These are phyloP conservation scores for Calonectria pseudoreteaudii DNA, from an alignment of 2,329 filamentous ascomycete species.

Conservation along the genomic window DNA sequence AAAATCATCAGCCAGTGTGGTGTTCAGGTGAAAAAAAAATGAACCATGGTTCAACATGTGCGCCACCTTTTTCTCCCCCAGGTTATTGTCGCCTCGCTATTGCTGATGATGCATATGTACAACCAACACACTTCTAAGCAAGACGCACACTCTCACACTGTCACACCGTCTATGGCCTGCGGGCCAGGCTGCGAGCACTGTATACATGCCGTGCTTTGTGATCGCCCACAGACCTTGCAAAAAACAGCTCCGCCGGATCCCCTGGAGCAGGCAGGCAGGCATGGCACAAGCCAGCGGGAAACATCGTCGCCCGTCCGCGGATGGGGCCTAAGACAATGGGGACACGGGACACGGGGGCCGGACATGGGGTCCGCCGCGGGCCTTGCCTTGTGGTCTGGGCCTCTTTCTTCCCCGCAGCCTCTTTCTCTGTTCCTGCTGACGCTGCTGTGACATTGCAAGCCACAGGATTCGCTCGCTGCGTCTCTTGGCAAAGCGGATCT, in stretches of 20 bases:
- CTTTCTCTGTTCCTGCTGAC: not conserved
- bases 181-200: not conserved
- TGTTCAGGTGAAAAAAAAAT: not conserved
- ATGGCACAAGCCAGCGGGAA: conserved; percentile 14
- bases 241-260: not conserved
- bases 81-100: not conserved
- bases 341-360: not conserved
- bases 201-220: not conserved
- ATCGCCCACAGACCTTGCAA: not conserved
- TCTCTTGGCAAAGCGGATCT: conserved; percentile 4
- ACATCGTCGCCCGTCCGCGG: not conserved
- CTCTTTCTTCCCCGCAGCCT: not conserved
- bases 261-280: not conserved
- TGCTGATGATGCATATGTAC: not conserved
- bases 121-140: not conserved
- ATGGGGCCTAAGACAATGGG: conserved; percentile 5
- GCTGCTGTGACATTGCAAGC: not conserved
- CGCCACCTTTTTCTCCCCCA: not conserved
- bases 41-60: not conserved
- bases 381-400: not conserved
- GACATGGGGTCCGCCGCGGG: not conserved
- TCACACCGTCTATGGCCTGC: not conserved
- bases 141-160: not conserved
- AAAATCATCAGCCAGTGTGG: not conserved
- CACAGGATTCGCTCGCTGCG: not conserved